These are phyloP conservation scores for Trichodelitschia bisporula DNA, from an alignment of 495 filamentous ascomycete species.

Conservation along the genomic window DNA sequence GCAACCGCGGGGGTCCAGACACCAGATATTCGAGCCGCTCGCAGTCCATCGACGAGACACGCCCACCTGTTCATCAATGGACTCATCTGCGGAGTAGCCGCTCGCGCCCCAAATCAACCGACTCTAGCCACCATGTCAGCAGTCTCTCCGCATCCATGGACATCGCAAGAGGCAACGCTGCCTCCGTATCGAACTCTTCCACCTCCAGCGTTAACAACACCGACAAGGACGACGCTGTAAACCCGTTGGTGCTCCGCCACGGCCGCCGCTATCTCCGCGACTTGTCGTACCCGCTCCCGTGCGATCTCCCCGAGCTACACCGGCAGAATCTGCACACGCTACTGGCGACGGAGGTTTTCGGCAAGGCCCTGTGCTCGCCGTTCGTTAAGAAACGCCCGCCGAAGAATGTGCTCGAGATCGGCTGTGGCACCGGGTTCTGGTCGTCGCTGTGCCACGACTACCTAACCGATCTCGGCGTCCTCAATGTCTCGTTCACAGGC, in stretches of 20 bases:
- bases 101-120: too few relatives aligned
- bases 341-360: slow-evolving; percentile 57
- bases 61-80: too few relatives aligned
- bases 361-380: slow-evolving; percentile 52
- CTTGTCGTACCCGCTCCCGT: slow-evolving; percentile 60
- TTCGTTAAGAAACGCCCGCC: slow-evolving; percentile 39
- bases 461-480: slow-evolving; percentile 28
- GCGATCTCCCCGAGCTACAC: slow-evolving; percentile 71
- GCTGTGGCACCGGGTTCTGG: slow-evolving; percentile 79
- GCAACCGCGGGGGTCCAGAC: too few relatives aligned
- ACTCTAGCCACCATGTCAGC: too few relatives aligned
- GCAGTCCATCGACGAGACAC: too few relatives aligned
- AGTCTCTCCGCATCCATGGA: neutral
- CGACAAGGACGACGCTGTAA: too few relatives aligned
- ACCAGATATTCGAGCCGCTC: too few relatives aligned
- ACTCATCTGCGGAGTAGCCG: too few relatives aligned
- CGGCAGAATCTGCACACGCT: slow-evolving; percentile 67
- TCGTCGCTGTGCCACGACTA: slow-evolving; percentile 62
- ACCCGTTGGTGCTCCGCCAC: slow-evolving; percentile 45
- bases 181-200: neutral
- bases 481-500: slow-evolving; percentile 41
- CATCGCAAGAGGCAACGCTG: neutral
- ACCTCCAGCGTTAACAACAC: neutral
- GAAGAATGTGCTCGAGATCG: slow-evolving; percentile 49
- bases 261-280: slow-evolving; percentile 68